phyloP scores from a whole-genome alignment of 805 yeast species.

The Saccharomycopsis fibuligera region DNA sequence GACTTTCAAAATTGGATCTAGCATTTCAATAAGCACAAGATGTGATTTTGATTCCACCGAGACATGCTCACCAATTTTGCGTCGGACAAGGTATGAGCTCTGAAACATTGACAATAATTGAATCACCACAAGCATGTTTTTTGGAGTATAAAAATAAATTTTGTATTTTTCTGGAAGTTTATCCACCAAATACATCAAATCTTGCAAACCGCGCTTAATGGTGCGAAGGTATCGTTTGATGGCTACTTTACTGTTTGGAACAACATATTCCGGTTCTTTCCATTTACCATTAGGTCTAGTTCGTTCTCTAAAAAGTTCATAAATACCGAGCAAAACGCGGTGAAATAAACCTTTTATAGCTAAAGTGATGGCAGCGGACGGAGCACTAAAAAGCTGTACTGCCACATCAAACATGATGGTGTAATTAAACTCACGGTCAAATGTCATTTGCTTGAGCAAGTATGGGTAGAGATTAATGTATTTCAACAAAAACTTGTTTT shows the following conservation, averaged over 20 bases:
- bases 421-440: constrained; percentile 85
- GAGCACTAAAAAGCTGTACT: constrained; percentile 86
- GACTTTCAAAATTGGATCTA: neutral
- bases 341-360: neutral
- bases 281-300: neutral
- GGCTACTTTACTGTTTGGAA: neutral
- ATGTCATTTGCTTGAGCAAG: neutral
- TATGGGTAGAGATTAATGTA: constrained; percentile 7
- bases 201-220: neutral
- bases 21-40: neutral
- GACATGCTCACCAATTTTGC: constrained; percentile 15
- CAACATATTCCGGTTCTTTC: neutral
- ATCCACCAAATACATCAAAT: constrained; percentile 1
- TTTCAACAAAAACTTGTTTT: constrained; percentile 24
- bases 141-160: neutral
- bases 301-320: neutral
- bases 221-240: neutral
- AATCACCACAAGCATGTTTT: neutral
- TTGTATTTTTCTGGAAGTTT: constrained; percentile 2
- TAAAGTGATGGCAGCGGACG: constrained; percentile 41
- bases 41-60: neutral
- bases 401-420: constrained; percentile 69
- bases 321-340: neutral
- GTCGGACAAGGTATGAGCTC: neutral
- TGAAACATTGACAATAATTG: constrained; percentile 5